Percentiles rank a stretch among this genome's conserved stretches.
Evolutionary conservation across 331 rosid genomes (phyloP).

Genomic region (Malus hybrid): DNA sequence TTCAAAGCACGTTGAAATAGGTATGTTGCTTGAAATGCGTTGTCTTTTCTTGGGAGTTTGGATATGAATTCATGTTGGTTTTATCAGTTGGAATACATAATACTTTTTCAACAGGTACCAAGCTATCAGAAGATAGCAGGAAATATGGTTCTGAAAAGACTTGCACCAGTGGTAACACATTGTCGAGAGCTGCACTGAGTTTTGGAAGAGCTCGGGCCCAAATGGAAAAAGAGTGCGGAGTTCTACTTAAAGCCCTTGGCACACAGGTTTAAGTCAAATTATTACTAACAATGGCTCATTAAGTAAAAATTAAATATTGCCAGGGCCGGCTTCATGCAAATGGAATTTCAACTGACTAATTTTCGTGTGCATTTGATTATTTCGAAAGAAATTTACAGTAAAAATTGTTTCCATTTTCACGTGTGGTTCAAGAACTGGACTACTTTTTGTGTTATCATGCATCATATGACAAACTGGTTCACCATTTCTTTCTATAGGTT

Average conservation of each 20-base stretch:
- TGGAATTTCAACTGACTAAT: background rate
- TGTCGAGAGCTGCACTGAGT: conserved; percentile 58
- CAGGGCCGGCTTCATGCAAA: background rate
- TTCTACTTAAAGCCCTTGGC: conserved; percentile 70
- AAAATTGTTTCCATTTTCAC: too few relatives aligned
- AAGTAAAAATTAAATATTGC: background rate
- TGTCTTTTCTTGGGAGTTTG: too few relatives aligned
- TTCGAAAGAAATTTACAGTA: too few relatives aligned
- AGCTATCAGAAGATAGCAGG: conserved; percentile 87
- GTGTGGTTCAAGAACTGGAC: too few relatives aligned
- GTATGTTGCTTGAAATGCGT: too few relatives aligned
- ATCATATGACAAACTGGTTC: too few relatives aligned
- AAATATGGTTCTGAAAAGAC: conserved; percentile 85
- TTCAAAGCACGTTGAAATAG: too few relatives aligned
- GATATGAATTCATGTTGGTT: too few relatives aligned
- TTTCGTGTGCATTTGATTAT: too few relatives aligned
- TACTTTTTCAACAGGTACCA: conserved; percentile 53
- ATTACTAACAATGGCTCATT: background rate
- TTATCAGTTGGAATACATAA: background rate
- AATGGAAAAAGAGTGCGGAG: conserved; percentile 85
- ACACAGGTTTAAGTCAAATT: conserved; percentile 56
- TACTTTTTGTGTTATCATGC: too few relatives aligned
- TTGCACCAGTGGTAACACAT: conserved; percentile 74
- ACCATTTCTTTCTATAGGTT: background rate
- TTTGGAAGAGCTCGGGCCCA: conserved; percentile 77